Base-by-base conservation (phyloP, 225 moss, liverwort and hornwort species). In the Marchantia polymorpha region DNA sequence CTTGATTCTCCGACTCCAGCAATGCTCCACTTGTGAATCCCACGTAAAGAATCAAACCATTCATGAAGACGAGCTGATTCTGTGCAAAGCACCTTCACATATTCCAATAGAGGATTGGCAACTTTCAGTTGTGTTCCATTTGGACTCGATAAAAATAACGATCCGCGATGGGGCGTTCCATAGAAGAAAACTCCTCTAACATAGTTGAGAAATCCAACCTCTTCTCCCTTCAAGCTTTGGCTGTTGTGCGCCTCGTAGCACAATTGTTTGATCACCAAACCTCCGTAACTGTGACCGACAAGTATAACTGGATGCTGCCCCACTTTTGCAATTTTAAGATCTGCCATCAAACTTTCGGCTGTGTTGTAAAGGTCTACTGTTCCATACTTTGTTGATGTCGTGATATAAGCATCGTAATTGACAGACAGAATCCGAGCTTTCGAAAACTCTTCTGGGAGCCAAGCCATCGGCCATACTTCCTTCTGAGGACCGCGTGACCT, bases 201-300 rank as follows among this genome's bases (percentile, higher is more conserved):
- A 30, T 51, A 48, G 6, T 73, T 10, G 8, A 73, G 72, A 51
- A 73, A 55, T 8, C 55, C 14, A 55, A 8, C 55, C 8, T 8
- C 14, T 55, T 55, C 14, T 55, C 55, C 55, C 10, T 8, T 14
- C 13, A 49, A 10, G 8, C 10, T 73, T 8, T 49, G 48, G 2
- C 5, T 10, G 10, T 13, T 19, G 16, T 2, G 12, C 12, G 50
- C 3, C 17, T 12, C 15, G 7, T 16, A 69, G 31, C 69, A 69
- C 20, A 73, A 16, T 19, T 51, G 7, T 51, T 73, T 73, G 72
- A 73, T 73, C 7, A 73, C 52, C 50, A 73, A 52, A 7, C 72
- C 72, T 3, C 72, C 72, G 8, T 16, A 51, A 73, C 72, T 11
- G 50, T 73, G 72, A 3, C 73, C 73, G 8, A 74, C 39, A 10